Evolutionary conservation across 139 green algal genomes (phyloP).

Genomic region (Nannochloris sp.): DNA sequence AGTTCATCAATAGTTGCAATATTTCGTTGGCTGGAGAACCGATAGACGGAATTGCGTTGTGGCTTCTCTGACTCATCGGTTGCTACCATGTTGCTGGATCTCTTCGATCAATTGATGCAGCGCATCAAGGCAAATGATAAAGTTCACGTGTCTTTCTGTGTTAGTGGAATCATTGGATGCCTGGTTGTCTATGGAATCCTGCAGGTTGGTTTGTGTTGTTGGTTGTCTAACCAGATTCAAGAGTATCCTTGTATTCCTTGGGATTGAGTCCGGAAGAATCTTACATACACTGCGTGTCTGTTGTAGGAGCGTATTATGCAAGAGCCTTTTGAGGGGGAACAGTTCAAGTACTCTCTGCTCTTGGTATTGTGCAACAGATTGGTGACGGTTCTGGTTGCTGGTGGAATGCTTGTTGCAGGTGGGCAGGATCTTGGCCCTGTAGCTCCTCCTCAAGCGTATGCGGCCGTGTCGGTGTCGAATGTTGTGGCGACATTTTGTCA

Average conservation of each 20-base stretch:
- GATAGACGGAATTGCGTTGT: too few relatives aligned
- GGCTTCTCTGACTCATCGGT: too few relatives aligned
- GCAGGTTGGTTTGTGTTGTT: constrained; percentile 33
- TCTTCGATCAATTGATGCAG: constrained; percentile 17
- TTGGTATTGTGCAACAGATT: constrained; percentile 92
- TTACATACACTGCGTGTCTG: too few relatives aligned
- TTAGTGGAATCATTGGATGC: constrained; percentile 42
- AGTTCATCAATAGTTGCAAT: too few relatives aligned
- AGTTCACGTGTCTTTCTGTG: constrained; percentile 36
- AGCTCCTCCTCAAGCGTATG: constrained; percentile 62
- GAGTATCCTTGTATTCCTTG: too few relatives aligned
- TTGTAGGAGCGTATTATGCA: constrained; percentile 93
- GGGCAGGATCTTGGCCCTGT: constrained; percentile 30
- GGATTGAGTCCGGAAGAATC: too few relatives aligned
- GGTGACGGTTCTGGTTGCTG: constrained; percentile 57
- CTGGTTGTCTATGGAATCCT: constrained; percentile 61
- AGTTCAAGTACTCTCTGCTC: constrained; percentile 87
- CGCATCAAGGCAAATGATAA: constrained; percentile 21
- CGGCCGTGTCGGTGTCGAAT: constrained; percentile 76
- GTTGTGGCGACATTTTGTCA: constrained; percentile 94
- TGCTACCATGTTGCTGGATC: constrained; percentile 6
- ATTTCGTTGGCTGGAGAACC: too few relatives aligned
- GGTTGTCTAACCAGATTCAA: neutral
- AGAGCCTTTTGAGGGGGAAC: constrained; percentile 45
- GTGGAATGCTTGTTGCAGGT: constrained; percentile 35